Evolutionary conservation across 305 asterid species (phyloP).

Genomic region (Striga hermonthica): DNA sequence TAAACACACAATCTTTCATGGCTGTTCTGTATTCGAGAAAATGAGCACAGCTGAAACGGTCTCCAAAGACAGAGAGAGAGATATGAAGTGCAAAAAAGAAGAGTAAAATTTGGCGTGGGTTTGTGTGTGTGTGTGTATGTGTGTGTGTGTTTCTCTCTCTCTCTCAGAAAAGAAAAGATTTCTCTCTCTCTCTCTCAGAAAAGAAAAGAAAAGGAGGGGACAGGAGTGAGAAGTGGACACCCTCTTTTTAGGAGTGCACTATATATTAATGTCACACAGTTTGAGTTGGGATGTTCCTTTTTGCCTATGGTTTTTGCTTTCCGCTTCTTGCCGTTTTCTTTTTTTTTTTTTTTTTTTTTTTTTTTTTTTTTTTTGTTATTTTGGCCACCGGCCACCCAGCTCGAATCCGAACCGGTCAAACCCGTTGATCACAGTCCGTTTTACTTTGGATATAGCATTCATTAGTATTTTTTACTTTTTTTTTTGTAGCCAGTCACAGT

Average conservation of each 20-base stretch:
- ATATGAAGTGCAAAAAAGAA: conserved; percentile 24
- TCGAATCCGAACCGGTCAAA: no score
- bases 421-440: no score
- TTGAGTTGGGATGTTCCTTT: conserved; percentile 32
- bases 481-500: no score
- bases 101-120: not conserved
- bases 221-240: conserved; percentile 48
- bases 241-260: conserved; percentile 39
- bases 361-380: no score
- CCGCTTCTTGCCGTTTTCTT: conserved; percentile 35
- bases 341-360: conserved; percentile 13
- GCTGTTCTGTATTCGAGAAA: conserved; percentile 13
- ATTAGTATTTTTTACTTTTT: no score
- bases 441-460: no score
- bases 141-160: conserved; percentile 1
- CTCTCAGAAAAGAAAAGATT: not conserved
- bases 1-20: conserved; percentile 66
- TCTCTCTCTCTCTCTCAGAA: conserved; percentile 17
- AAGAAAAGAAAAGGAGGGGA: conserved; percentile 28
- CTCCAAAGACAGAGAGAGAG: conserved; percentile 26
- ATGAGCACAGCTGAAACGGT: conserved; percentile 10
- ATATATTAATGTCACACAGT: conserved; percentile 29
- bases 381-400: no score
- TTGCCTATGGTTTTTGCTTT: conserved; percentile 40
- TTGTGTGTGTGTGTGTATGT: conserved; percentile 7